Evolutionary conservation across 306 rosid species (phyloP).

Genomic region (Psophocarpus tetragonolobus): DNA sequence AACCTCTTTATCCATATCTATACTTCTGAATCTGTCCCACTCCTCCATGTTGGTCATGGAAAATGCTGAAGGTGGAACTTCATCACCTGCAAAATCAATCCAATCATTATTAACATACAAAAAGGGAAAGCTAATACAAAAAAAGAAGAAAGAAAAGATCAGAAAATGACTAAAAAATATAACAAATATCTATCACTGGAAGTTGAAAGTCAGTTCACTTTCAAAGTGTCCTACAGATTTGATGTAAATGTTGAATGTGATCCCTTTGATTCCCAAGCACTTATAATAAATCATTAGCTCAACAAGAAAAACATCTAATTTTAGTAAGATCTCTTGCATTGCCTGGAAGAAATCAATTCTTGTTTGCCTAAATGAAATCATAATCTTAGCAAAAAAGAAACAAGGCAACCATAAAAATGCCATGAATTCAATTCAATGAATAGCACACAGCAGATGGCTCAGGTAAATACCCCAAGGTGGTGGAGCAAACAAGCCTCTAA

Average conservation of each 20-base stretch:
- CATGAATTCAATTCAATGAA: conserved; percentile 18
- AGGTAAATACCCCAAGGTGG: conserved; percentile 80
- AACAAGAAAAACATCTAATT: neutral
- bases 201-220: conserved; percentile 19
- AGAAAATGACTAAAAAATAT: neutral
- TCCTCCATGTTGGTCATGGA: conserved; percentile 73
- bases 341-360: neutral
- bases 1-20: conserved; percentile 98
- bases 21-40: conserved; percentile 93
- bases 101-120: conserved; percentile 21
- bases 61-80: conserved; percentile 80
- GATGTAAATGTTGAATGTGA: neutral
- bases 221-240: conserved; percentile 23
- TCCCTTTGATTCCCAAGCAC: neutral
- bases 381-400: neutral
- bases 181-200: conserved; percentile 7
- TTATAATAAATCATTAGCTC: neutral
- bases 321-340: neutral
- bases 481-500: conserved; percentile 94
- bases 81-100: conserved; percentile 72
- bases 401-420: neutral
- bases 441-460: neutral
- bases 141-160: neutral
- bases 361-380: conserved; percentile 13
- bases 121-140: neutral